Conservation (phyloP, 2,329 filamentous ascomycete species). For the Trichoderma koningiopsis region DNA sequence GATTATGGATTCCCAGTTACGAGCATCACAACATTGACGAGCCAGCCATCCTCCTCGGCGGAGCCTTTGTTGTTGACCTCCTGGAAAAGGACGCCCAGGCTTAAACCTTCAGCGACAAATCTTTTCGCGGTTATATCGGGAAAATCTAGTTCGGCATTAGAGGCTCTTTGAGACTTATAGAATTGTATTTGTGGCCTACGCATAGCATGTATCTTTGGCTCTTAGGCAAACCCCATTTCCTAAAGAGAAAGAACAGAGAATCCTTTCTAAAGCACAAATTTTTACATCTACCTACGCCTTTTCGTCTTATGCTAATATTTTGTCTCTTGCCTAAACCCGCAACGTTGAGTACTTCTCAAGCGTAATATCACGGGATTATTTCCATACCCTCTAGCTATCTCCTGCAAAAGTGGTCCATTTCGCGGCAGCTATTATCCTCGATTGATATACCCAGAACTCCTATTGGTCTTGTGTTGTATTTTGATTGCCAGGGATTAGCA, state of each 20-base stretch:
- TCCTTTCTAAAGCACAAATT: background rate
- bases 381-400: background rate
- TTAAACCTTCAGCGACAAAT: background rate
- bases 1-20: conserved; percentile 55
- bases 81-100: conserved; percentile 28
- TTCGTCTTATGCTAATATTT: background rate
- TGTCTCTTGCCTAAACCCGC: background rate
- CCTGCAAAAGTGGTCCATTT: too few relatives aligned
- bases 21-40: conserved; percentile 78
- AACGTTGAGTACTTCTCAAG: background rate
- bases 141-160: background rate
- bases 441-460: background rate
- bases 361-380: background rate
- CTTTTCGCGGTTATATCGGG: background rate
- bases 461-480: background rate
- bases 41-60: conserved; percentile 76
- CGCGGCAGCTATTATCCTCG: background rate
- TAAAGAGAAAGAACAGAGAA: background rate
- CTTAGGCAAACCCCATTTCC: background rate
- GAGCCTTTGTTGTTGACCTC: conserved; percentile 62
- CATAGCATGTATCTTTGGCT: background rate
- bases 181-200: background rate
- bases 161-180: background rate
- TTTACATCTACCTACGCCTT: background rate
- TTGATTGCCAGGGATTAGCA: background rate